Evolutionary conservation across 371 early-diverging fungal species (phyloP), one percentile per base, ranked within the genome.

Genomic region (Mucor racemosus): DNA sequence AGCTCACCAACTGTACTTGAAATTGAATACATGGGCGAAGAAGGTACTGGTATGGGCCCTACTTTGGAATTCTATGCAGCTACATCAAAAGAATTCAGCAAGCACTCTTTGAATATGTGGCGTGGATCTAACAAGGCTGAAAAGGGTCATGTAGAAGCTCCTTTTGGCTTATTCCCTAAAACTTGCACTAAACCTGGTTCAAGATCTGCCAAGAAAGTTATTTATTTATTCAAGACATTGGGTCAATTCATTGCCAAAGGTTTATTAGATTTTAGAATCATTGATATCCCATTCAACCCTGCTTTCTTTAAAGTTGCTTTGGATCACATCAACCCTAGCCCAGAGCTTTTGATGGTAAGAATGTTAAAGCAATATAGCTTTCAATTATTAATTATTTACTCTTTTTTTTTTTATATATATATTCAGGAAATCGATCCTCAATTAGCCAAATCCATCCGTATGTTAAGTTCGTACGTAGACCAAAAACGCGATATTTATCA

Each of bases 11-110:
- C 86, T 4, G 80, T 94, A 41, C 79, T 98, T 56, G 97, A 98
- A 73, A 87, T 97, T 17, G 95, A 97, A 74, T 98, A 94, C 68
- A 87, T 88, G 69, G 95, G 92, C 35, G 98, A 98, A 68, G 96
- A 94, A 21, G 98, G 98, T 10, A 94, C 95, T 5, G 98, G 98
- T 4, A 74, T 95, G 7, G 98, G 98, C 0, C 97, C 97, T 0
- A 97, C 98, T 0, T 78, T 96, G 7, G 98, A 97, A 71, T 97
- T 97, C 68, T 98, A 95, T 71, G 84, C 95, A 1, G 72, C 84
- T 6, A 89, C 94, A 0, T 95, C 92, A 15, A 86, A 85, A 39
- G 94, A 92, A 66, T 79, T 96, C 17, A 84, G 88, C 54, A 88
- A 86, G 60, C 82, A 75, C 53, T 76, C 74, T 3, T 65, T 86